phyloP scores from a whole-genome alignment of 1,139 yeast species.

The Sugiyamaella xylanicola region DNA sequence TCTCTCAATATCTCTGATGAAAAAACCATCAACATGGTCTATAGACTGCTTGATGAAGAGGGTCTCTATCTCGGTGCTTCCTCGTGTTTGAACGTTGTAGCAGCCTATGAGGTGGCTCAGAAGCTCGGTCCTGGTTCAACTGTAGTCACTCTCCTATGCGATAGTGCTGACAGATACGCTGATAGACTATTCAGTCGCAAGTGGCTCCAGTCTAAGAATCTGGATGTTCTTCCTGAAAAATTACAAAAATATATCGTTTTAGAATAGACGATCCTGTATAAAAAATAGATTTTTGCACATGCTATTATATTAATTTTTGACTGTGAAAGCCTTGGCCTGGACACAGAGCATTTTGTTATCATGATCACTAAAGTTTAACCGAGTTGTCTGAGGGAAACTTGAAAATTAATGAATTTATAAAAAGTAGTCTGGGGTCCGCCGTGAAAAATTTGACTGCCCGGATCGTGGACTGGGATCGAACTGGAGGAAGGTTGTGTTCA shows the following conservation, averaged over 20 bases:
- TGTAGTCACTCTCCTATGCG: slow-evolving; percentile 83
- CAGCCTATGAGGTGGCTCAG: slow-evolving; percentile 73
- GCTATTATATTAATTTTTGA: too few species aligned
- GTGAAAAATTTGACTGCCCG: slow-evolving; percentile 92
- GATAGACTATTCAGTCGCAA: slow-evolving; percentile 73
- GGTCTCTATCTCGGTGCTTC: slow-evolving; percentile 92
- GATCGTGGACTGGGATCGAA: slow-evolving; percentile 95
- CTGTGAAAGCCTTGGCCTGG: too few species aligned
- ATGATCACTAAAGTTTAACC: too few species aligned
- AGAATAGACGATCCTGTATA: slow-evolving; percentile 31
- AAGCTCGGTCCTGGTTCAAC: slow-evolving; percentile 78
- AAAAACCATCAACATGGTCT: slow-evolving; percentile 77
- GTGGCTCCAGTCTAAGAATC: slow-evolving; percentile 74
- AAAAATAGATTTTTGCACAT: neutral
- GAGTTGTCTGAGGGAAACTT: too few species aligned
- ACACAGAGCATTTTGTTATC: too few species aligned
- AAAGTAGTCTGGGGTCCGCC: slow-evolving; percentile 94
- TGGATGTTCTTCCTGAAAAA: slow-evolving; percentile 68
- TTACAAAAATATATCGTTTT: slow-evolving; percentile 65
- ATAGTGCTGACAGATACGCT: slow-evolving; percentile 85
- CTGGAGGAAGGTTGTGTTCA: slow-evolving; percentile 53
- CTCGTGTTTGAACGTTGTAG: slow-evolving; percentile 79
- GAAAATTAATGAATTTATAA: too few species aligned
- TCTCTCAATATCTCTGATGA: slow-evolving; percentile 69
- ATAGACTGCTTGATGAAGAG: slow-evolving; percentile 80